Evolutionary conservation across 345 rosid genomes (phyloP).

Genomic region (Euclidium syriacum): DNA sequence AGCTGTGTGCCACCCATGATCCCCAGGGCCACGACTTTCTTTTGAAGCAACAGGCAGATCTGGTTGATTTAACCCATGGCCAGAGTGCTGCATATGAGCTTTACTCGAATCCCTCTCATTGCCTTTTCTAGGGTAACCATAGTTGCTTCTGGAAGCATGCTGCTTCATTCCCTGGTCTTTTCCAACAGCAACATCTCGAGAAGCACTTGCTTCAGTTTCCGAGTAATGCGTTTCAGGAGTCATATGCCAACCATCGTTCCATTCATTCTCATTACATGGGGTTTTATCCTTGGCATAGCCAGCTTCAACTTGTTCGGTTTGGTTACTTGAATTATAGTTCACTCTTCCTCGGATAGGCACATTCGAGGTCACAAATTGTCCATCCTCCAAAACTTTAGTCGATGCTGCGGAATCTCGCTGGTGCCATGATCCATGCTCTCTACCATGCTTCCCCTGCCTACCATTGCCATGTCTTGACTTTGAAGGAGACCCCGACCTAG

Average conservation of each 20-base stretch:
- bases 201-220: slow-evolving; percentile 29
- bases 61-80: slow-evolving; percentile 40
- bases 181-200: slow-evolving; percentile 27
- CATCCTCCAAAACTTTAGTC: slow-evolving; percentile 34
- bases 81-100: slow-evolving; percentile 32
- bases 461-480: slow-evolving; percentile 53
- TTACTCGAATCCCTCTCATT: slow-evolving; percentile 39
- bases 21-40: slow-evolving; percentile 55
- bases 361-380: slow-evolving; percentile 28
- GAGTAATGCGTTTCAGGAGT: slow-evolving; percentile 42
- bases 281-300: slow-evolving; percentile 42
- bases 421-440: slow-evolving; percentile 65
- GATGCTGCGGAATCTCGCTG: slow-evolving; percentile 52
- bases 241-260: slow-evolving; percentile 53
- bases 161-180: slow-evolving; percentile 57
- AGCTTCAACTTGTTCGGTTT: slow-evolving; percentile 35
- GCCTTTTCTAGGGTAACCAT: slow-evolving; percentile 51
- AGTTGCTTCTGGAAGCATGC: slow-evolving; percentile 43
- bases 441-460: slow-evolving; percentile 55
- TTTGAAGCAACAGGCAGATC: slow-evolving; percentile 41
- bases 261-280: slow-evolving; percentile 38
- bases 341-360: slow-evolving; percentile 36
- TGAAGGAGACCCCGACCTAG: slow-evolving; percentile 25
- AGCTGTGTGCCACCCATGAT: slow-evolving; percentile 46
- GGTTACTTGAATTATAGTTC: slow-evolving; percentile 37